Conservation (phyloP, 2,329 filamentous ascomycete species). For the Paecilomyces sp. region DNA sequence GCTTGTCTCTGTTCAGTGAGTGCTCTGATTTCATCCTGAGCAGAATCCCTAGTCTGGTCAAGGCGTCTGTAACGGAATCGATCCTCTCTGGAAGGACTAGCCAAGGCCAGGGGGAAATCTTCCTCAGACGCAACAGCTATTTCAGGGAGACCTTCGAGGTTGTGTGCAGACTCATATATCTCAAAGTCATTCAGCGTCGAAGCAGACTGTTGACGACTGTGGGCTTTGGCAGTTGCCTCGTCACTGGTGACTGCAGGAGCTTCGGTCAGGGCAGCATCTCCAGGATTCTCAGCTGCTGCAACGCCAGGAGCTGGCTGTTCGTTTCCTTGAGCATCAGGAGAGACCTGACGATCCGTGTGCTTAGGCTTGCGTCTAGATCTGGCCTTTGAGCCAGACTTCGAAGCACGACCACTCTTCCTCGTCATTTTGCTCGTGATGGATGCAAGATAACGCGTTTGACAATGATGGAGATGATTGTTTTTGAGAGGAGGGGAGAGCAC, state of each 20-base stretch:
- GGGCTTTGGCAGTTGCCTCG: neutral
- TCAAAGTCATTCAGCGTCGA: neutral
- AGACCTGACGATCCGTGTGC: neutral
- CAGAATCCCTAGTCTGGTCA: neutral
- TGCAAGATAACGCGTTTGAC: constrained; percentile 46
- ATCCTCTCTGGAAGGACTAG: neutral
- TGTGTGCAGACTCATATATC: neutral
- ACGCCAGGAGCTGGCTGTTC: neutral
- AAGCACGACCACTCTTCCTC: neutral
- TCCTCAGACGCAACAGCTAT: neutral
- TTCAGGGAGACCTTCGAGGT: neutral
- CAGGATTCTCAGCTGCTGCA: neutral
- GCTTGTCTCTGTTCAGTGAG: neutral
- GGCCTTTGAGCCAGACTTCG: neutral
- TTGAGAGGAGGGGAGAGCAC: neutral
- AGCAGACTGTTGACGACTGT: neutral
- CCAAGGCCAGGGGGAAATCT: neutral
- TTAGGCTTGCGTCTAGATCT: neutral
- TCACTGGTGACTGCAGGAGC: neutral
- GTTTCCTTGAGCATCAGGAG: constrained; percentile 32
- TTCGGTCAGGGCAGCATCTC: neutral
- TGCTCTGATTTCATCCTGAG: neutral
- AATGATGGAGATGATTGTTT: neutral
- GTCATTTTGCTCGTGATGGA: neutral
- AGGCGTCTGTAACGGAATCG: neutral